phyloP scores from a whole-genome alignment of 352 stramenopile genomes.

The Hyaloperonospora arabidopsidis region DNA sequence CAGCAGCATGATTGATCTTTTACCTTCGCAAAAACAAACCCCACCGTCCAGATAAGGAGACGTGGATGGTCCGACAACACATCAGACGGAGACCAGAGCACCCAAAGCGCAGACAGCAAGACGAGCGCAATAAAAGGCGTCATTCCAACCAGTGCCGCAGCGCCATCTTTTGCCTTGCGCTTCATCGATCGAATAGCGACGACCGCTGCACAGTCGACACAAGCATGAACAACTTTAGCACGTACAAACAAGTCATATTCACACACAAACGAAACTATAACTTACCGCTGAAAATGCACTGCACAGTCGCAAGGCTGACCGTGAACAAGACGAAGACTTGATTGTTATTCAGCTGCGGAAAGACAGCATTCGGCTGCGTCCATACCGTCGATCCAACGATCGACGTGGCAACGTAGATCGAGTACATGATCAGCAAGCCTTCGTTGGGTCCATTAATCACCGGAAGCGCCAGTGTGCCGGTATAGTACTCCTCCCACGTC shows the following conservation, averaged over 20 bases:
- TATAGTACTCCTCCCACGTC: constrained; percentile 99
- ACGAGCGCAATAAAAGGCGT: constrained; percentile 61
- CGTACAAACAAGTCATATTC: too few species aligned
- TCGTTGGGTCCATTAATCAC: constrained; percentile 95
- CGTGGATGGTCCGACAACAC: constrained; percentile 76
- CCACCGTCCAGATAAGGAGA: constrained; percentile 80
- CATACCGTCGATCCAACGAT: constrained; percentile 55
- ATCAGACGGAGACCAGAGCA: constrained; percentile 72
- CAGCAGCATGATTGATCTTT: background rate
- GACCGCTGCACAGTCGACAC: constrained; percentile 29
- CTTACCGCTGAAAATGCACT: constrained; percentile 70
- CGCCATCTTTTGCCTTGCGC: constrained; percentile 47
- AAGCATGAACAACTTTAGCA: background rate
- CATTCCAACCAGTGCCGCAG: constrained; percentile 52
- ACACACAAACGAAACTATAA: constrained; percentile 1
- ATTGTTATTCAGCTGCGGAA: constrained; percentile 72
- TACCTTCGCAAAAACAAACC: constrained; percentile 78
- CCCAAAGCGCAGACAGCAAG: constrained; percentile 62
- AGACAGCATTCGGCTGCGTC: constrained; percentile 48
- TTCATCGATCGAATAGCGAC: constrained; percentile 64
- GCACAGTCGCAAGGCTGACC: constrained; percentile 48
- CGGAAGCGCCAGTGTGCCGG: constrained; percentile 90
- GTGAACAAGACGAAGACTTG: constrained; percentile 71
- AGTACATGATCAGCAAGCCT: constrained; percentile 89
- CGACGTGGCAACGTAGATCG: constrained; percentile 64